Evolutionary conservation across 1,284 basidiomycete genomes (phyloP).

Genomic region (Boletus smithii): DNA sequence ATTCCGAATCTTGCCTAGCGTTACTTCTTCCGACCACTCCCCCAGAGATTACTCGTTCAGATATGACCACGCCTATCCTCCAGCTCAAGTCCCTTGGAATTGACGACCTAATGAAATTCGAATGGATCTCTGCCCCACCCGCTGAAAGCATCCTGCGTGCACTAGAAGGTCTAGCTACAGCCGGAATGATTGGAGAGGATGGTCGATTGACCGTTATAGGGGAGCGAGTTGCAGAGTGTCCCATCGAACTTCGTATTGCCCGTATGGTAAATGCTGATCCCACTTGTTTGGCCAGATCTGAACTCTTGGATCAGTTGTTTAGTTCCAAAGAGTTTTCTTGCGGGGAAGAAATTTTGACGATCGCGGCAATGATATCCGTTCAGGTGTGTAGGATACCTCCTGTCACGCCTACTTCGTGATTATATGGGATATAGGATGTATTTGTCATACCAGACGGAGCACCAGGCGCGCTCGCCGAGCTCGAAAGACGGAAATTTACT

Average conservation of each 20-base stretch:
- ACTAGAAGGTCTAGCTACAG: conserved; percentile 67
- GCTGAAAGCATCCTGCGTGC: conserved; percentile 83
- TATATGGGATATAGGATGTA: conserved; percentile 56
- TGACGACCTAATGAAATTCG: conserved; percentile 94
- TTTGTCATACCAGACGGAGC: conserved; percentile 85
- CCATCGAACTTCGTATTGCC: conserved; percentile 71
- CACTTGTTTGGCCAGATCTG: background rate
- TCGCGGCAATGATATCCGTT: conserved; percentile 92
- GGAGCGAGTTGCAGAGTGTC: conserved; percentile 73
- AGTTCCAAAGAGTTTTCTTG: conserved; percentile 81
- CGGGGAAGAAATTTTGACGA: conserved; percentile 90
- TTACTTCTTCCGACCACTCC: conserved; percentile 65
- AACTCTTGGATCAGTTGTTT: conserved; percentile 63
- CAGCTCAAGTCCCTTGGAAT: conserved; percentile 94
- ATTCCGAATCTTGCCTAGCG: conserved; percentile 62
- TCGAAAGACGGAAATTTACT: conserved; percentile 92
- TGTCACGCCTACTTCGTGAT: background rate
- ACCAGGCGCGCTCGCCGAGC: conserved; percentile 79
- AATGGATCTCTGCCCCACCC: conserved; percentile 88
- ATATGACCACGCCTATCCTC: conserved; percentile 84
- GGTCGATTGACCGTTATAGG: conserved; percentile 65
- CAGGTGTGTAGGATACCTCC: conserved; percentile 50
- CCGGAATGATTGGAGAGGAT: conserved; percentile 71
- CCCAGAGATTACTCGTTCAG: conserved; percentile 87
- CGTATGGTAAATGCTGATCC: conserved; percentile 54